phyloP scores from a whole-genome alignment of 331 rosid species.

The Saraca asoca region DNA sequence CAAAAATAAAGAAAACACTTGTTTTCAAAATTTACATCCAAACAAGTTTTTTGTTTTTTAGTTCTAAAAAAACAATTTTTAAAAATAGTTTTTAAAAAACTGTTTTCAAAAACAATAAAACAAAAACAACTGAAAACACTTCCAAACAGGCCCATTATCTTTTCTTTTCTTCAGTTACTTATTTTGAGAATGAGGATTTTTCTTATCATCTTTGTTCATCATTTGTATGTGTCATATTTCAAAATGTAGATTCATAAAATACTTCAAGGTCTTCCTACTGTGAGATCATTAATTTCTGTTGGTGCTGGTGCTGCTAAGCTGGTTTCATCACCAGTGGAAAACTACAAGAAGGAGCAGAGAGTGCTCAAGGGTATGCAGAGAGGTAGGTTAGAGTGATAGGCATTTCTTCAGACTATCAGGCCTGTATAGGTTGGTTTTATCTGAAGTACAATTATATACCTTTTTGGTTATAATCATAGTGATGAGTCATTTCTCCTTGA shows the following conservation, averaged over 20 bases:
- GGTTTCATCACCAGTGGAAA: constrained; percentile 86
- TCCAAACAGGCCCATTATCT: too few species aligned
- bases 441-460: neutral
- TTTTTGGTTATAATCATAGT: constrained; percentile 10
- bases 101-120: too few species aligned
- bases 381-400: constrained; percentile 56
- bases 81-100: too few species aligned
- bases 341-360: constrained; percentile 83
- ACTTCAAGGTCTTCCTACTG: constrained; percentile 80
- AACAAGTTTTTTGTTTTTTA: too few species aligned
- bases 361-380: constrained; percentile 96
- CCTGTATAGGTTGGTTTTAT: neutral
- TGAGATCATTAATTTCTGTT: constrained; percentile 78
- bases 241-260: constrained; percentile 70
- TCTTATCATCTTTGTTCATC: constrained; percentile 29
- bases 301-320: constrained; percentile 89
- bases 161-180: too few species aligned
- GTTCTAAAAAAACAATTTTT: too few species aligned
- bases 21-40: too few species aligned
- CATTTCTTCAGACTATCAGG: constrained; percentile 1
- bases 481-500: constrained; percentile 21
- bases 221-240: constrained; percentile 21
- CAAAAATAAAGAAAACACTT: too few species aligned
- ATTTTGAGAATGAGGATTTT: constrained; percentile 25
- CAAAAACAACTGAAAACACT: too few species aligned